Evolutionary conservation across 176 grass and related monocot species (phyloP).

Genomic region (Thinopyrum elongatum): DNA sequence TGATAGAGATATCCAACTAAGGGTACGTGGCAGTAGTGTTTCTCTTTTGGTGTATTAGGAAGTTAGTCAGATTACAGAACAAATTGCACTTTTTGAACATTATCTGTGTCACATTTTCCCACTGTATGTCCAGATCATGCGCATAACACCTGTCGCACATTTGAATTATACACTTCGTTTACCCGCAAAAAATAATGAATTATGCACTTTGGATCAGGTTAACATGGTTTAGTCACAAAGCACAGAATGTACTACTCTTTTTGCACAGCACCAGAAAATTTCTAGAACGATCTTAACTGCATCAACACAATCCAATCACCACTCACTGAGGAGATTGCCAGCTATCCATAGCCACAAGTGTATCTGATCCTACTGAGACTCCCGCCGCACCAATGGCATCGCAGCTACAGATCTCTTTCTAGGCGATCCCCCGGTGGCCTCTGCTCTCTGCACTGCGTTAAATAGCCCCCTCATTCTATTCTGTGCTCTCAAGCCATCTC

Average conservation of each 20-base stretch:
- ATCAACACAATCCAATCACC: neutral
- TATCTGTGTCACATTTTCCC: neutral
- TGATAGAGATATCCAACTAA: neutral
- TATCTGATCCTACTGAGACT: neutral
- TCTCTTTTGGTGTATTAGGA: neutral
- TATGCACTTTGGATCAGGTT: neutral
- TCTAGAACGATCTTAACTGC: neutral
- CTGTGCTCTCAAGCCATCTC: neutral
- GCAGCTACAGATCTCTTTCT: neutral
- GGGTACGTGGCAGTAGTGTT: neutral
- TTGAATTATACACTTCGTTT: neutral
- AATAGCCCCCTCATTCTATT: neutral
- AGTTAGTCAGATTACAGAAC: neutral
- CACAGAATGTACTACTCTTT: neutral
- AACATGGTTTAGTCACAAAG: neutral
- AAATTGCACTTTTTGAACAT: neutral
- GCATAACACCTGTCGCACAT: neutral
- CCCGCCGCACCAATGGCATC: neutral
- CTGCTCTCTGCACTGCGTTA: neutral
- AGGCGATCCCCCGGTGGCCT: neutral
- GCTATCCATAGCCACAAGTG: slow-evolving; percentile 5
- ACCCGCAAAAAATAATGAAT: too few species aligned
- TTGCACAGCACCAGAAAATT: neutral
- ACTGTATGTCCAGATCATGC: neutral
- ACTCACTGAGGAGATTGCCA: neutral